Evolutionary conservation across 1,284 basidiomycete genomes (phyloP), one percentile per base, ranked within the genome.

Genomic region (Ustilago lituana): DNA sequence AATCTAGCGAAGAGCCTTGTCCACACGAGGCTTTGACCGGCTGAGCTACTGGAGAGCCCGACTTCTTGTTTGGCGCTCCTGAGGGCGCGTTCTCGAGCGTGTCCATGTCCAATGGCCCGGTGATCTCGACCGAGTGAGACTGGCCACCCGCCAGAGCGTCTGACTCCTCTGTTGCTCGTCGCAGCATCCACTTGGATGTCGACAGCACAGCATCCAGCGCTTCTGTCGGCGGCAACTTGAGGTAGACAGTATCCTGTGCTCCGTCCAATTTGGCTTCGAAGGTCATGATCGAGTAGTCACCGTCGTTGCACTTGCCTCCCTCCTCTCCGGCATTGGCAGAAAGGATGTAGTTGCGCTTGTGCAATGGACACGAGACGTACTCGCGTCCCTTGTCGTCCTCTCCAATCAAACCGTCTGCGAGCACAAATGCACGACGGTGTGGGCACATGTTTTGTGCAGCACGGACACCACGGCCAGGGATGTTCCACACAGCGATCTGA

Each of bases 381-480:
- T 70, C 68, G n/a, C 68, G 47, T 14, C 71, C 76, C 43, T 73
- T 51, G 23, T 66, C 62, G 57, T 80, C 78, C 54, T 84, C 83
- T n/a, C 82, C 82, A 3, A 83, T 68, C 32, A 83, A 81, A 23
- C 90, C 90, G 65, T 90, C 88, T 31, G 88, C 87, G 23, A 91
- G 86, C 12, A 90, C 89, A 70, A 90, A 90, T 0, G 89, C 89
- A 3, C 89, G 85, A 55, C 87, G 86, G 78, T 88, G 87, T 2
- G 87, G 87, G 77, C 87, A 86, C 87, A 84, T 84, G 81, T 91
- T 89, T 74, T 91, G 90, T 2, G 88, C 88, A 0, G 89, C 89
- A 73, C 87, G 89, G 71, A 87, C 86, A 0, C 88, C 88, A 40
- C 85, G 84, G 0, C 84, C 83, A 0, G 87, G 87, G 4, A 88